Percentiles rank a stretch among this genome's conserved stretches.
Evolutionary conservation across 768 basidiomycete genomes (phyloP).

Genomic region (Suillus plorans): DNA sequence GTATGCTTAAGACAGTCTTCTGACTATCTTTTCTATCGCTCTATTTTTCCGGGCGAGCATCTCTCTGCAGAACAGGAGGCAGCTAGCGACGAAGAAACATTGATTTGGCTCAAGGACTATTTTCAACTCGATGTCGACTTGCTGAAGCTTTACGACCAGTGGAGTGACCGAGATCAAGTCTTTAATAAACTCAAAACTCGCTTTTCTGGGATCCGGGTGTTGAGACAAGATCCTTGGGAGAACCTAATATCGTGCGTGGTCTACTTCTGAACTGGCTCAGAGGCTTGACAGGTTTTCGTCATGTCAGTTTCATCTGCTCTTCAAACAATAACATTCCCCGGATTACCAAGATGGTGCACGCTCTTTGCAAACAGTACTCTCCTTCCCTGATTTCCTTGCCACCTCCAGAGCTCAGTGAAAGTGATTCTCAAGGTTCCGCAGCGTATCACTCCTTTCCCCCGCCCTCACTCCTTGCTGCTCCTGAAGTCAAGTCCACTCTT

Average conservation of each 20-base stretch:
- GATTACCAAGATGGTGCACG: conserved; percentile 91
- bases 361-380: conserved; percentile 77
- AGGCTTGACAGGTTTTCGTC: not conserved
- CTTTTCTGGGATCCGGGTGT: conserved; percentile 80
- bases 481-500: conserved; percentile 59
- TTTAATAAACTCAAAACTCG: conserved; percentile 64
- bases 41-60: conserved; percentile 54
- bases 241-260: conserved; percentile 83
- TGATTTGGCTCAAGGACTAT: conserved; percentile 79
- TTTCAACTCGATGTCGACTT: conserved; percentile 86
- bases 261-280: conserved; percentile 5
- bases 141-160: conserved; percentile 65
- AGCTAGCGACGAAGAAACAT: conserved; percentile 58
- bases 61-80: conserved; percentile 32
- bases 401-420: conserved; percentile 19
- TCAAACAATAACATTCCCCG: conserved; percentile 96
- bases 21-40: conserved; percentile 67
- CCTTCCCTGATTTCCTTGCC: conserved; percentile 57
- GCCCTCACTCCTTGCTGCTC: conserved; percentile 62
- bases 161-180: conserved; percentile 72
- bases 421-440: not conserved
- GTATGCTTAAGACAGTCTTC: conserved; percentile 76
- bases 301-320: conserved; percentile 88
- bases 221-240: conserved; percentile 96
- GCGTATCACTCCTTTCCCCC: conserved; percentile 83